Percentiles rank a stretch among this genome's conserved stretches.
phyloP scores from a whole-genome alignment of 1,284 basidiomycete genomes.

The Apiotrichum gamsii region DNA sequence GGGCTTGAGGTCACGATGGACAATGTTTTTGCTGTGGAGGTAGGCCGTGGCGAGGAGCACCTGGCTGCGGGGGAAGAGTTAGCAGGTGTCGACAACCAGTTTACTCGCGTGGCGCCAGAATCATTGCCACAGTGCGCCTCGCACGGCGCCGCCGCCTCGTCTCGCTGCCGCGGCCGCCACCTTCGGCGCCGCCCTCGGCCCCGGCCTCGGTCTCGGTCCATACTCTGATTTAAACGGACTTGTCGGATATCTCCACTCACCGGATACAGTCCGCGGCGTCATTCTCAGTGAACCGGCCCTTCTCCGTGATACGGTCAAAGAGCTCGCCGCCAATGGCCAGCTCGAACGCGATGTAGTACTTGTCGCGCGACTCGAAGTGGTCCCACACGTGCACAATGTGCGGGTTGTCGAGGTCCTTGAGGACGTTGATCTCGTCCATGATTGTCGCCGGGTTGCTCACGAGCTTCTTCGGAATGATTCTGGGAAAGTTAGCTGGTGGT shows the following conservation, averaged over 20 bases:
- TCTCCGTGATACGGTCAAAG: constrained; percentile 72
- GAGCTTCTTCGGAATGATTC: constrained; percentile 84
- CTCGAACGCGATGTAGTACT: constrained; percentile 87
- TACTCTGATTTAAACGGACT: no score
- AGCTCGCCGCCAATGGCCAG: constrained; percentile 83
- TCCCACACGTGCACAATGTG: constrained; percentile 65
- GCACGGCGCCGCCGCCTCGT: no score
- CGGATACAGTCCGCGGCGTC: constrained; percentile 70
- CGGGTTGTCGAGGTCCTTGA: constrained; percentile 76
- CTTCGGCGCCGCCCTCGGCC: no score
- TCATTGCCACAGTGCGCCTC: no score
- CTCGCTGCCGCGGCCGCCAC: no score
- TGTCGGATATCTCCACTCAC: constrained; percentile 52
- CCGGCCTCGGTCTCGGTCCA: no score
- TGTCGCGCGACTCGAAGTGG: constrained; percentile 77
- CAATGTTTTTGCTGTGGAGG: constrained; percentile 78
- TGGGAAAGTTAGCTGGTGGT: no score
- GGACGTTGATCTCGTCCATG: constrained; percentile 82
- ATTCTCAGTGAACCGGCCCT: constrained; percentile 82
- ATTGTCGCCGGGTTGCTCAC: constrained; percentile 82
- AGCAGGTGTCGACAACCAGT: no score
- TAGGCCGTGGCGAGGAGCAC: constrained; percentile 74
- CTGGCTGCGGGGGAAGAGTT: constrained; percentile 27
- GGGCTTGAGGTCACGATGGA: constrained; percentile 89
- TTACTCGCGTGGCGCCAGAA: no score